Evolutionary conservation across 1,139 yeast species (phyloP).

Genomic region (Magnusiomyces magnusii): DNA sequence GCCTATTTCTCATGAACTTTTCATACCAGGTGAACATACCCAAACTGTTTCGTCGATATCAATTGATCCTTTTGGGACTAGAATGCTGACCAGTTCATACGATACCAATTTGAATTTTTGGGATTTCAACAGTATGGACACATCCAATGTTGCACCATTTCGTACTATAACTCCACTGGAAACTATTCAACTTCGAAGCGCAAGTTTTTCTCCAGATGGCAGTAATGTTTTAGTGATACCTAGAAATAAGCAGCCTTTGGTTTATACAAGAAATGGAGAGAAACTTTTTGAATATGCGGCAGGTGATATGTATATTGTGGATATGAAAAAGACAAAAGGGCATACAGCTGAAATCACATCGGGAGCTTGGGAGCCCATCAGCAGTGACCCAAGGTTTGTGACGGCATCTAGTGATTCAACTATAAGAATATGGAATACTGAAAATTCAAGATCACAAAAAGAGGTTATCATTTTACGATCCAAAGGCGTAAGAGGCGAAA

Average conservation of each 20-base stretch:
- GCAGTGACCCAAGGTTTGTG: slow-evolving; percentile 22
- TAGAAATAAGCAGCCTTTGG: slow-evolving; percentile 25
- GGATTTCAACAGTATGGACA: slow-evolving; percentile 35
- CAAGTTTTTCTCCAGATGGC: slow-evolving; percentile 25
- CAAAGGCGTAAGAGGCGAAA: slow-evolving; percentile 21
- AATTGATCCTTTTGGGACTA: slow-evolving; percentile 29
- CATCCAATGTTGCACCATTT: slow-evolving; percentile 25
- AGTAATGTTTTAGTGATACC: slow-evolving; percentile 27
- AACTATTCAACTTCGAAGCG: slow-evolving; percentile 26
- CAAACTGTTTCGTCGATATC: slow-evolving; percentile 28
- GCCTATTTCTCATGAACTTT: slow-evolving; percentile 32
- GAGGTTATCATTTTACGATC: slow-evolving; percentile 29
- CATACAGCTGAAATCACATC: slow-evolving; percentile 33
- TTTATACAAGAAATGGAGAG: slow-evolving; percentile 27
- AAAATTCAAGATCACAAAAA: slow-evolving; percentile 24
- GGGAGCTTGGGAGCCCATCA: slow-evolving; percentile 32
- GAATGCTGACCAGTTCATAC: slow-evolving; percentile 29
- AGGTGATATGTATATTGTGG: slow-evolving; percentile 36
- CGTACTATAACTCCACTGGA: slow-evolving; percentile 30
- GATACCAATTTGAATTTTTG: slow-evolving; percentile 30
- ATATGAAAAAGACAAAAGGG: slow-evolving; percentile 35
- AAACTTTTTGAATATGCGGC: slow-evolving; percentile 26
- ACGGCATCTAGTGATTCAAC: slow-evolving; percentile 34
- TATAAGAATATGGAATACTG: slow-evolving; percentile 34
- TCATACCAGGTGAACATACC: slow-evolving; percentile 24